A percentile compares a stretch with the other conserved stretches of the same genome.
These are phyloP conservation scores for Coleophoma eucalyptorum DNA, from an alignment of 2,329 filamentous ascomycete species.

Conservation along the genomic window DNA sequence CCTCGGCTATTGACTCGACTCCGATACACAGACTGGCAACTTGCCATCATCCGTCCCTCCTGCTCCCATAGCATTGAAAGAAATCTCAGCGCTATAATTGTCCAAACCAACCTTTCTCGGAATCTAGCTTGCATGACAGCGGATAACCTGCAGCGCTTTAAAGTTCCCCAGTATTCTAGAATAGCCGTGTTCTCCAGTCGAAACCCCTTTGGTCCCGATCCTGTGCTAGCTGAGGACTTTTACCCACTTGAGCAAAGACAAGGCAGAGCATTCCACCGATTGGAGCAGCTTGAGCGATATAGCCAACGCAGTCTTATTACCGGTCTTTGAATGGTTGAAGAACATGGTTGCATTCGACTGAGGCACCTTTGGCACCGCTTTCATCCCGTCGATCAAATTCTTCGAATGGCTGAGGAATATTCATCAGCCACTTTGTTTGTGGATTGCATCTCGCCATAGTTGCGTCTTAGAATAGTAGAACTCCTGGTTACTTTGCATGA, in stretches of 20 bases:
- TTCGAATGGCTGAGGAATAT: neutral
- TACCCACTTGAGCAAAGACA: slow-evolving; percentile 19
- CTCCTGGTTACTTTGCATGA: neutral
- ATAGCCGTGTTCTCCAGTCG: slow-evolving; percentile 3
- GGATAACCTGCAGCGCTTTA: neutral
- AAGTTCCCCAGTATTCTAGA: too few relatives aligned
- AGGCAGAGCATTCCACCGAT: slow-evolving; percentile 41
- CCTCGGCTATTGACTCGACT: too few relatives aligned
- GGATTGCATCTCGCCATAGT: neutral
- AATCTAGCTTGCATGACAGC: slow-evolving; percentile 9
- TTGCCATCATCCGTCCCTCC: slow-evolving; percentile 38
- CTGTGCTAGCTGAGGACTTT: slow-evolving; percentile 4
- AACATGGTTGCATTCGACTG: slow-evolving; percentile 32
- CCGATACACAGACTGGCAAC: too few relatives aligned
- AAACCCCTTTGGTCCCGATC: slow-evolving; percentile 10
- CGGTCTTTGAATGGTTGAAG: slow-evolving; percentile 41
- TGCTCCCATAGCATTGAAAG: slow-evolving; percentile 49
- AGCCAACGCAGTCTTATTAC: slow-evolving; percentile 42
- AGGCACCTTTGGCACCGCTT: slow-evolving; percentile 33
- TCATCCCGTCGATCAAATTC: slow-evolving; percentile 24
- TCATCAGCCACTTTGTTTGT: neutral
- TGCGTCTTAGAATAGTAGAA: neutral
- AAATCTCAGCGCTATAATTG: slow-evolving; percentile 44
- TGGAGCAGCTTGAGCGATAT: slow-evolving; percentile 26
- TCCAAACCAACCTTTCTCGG: slow-evolving; percentile 49